Conservation (phyloP, 495 filamentous ascomycete genomes). For the Xylaria grammica region DNA sequence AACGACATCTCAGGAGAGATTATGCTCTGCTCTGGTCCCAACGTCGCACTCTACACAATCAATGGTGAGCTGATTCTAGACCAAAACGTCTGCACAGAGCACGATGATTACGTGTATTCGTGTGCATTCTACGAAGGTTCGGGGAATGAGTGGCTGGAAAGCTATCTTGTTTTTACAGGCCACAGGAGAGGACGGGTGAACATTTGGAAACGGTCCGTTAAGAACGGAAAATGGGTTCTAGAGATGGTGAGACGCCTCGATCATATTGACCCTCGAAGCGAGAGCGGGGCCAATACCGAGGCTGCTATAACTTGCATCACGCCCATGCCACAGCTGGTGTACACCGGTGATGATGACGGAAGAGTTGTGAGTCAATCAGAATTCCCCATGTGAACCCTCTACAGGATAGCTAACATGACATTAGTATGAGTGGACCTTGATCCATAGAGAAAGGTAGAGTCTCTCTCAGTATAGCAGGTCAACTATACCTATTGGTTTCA, state of each 20-base stretch:
- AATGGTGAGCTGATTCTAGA: slow-evolving; percentile 84
- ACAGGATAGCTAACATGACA: slow-evolving; percentile 23
- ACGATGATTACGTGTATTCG: slow-evolving; percentile 73
- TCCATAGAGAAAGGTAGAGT: slow-evolving; percentile 65
- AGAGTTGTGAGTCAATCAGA: slow-evolving; percentile 62
- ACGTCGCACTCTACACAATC: slow-evolving; percentile 80
- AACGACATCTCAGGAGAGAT: slow-evolving; percentile 91
- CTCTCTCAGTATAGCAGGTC: slow-evolving; percentile 13
- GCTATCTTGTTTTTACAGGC: slow-evolving; percentile 85
- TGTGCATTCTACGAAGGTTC: slow-evolving; percentile 94
- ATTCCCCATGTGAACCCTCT: neutral
- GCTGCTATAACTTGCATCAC: slow-evolving; percentile 87
- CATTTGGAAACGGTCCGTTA: slow-evolving; percentile 61
- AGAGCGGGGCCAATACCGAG: slow-evolving; percentile 75
- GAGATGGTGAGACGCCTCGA: slow-evolving; percentile 75
- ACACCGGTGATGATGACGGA: slow-evolving; percentile 91
- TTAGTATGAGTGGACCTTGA: slow-evolving; percentile 90
- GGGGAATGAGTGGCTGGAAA: slow-evolving; percentile 91
- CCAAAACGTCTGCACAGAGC: slow-evolving; percentile 73
- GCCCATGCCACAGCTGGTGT: slow-evolving; percentile 81
- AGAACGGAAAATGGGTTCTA: slow-evolving; percentile 53
- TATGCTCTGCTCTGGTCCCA: slow-evolving; percentile 75
- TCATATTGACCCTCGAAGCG: slow-evolving; percentile 75
- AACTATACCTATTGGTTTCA: slow-evolving; percentile 1
- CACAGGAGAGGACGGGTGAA: slow-evolving; percentile 86